Conservation (phyloP, 2,329 filamentous ascomycete species). For the Helminthosporium solani region DNA sequence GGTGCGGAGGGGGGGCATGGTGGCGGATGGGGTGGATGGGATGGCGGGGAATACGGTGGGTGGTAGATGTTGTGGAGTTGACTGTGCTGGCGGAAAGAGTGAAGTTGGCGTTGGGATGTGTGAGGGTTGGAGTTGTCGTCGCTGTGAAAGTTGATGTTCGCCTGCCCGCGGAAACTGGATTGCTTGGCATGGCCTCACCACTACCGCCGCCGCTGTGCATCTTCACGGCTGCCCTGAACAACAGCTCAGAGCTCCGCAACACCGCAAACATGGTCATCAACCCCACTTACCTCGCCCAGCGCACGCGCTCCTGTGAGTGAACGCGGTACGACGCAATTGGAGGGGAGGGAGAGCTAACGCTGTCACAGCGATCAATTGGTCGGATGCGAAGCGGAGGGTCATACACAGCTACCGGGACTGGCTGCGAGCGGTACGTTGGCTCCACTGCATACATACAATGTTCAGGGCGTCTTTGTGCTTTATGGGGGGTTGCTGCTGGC, state of each 20-base stretch:
- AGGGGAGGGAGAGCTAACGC: slow-evolving; percentile 17
- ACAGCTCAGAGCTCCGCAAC: slow-evolving; percentile 26
- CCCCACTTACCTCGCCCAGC: slow-evolving; percentile 79
- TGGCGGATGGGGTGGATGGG: background rate
- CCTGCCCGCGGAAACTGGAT: slow-evolving; percentile 23
- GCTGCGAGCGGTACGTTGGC: slow-evolving; percentile 82
- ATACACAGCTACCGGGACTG: slow-evolving; percentile 90
- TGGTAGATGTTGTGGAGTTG: background rate
- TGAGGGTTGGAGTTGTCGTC: slow-evolving; percentile 1
- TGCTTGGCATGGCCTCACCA: slow-evolving; percentile 27
- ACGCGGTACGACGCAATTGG: slow-evolving; percentile 16
- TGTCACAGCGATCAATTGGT: slow-evolving; percentile 76
- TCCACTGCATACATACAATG: slow-evolving; percentile 1
- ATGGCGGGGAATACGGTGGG: too few relatives aligned
- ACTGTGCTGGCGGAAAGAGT: background rate
- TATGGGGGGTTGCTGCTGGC: background rate
- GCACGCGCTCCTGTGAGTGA: slow-evolving; percentile 54
- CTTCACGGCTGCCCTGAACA: slow-evolving; percentile 27
- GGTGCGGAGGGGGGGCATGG: slow-evolving; percentile 78
- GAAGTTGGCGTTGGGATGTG: too few relatives aligned
- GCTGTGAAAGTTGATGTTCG: slow-evolving; percentile 2
- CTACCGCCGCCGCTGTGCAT: slow-evolving; percentile 30
- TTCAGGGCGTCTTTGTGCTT: background rate
- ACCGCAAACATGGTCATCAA: slow-evolving; percentile 70
- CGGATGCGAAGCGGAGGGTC: slow-evolving; percentile 83